These are phyloP conservation scores for Plectosphaerella cucumerina DNA, from an alignment of 2,329 filamentous ascomycete species.

Conservation along the genomic window DNA sequence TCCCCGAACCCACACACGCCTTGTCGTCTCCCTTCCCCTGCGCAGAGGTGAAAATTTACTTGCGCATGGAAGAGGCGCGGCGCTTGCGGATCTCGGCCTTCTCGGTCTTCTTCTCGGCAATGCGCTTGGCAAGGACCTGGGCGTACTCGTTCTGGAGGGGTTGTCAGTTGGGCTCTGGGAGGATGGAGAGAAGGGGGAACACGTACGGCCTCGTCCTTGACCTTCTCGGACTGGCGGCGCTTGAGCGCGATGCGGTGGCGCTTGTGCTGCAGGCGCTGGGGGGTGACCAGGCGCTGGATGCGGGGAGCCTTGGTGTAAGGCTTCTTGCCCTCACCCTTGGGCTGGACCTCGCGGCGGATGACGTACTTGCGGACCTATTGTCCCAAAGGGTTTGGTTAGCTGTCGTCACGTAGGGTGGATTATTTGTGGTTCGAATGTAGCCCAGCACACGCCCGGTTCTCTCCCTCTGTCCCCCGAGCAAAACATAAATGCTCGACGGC, in stretches of 20 bases:
- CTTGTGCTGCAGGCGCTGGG: constrained; percentile 99
- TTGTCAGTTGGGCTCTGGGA: constrained; percentile 24
- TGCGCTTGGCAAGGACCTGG: constrained; percentile 93
- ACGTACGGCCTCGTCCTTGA: constrained; percentile 98
- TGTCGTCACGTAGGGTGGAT: constrained; percentile 7
- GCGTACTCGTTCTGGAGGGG: constrained; percentile 84
- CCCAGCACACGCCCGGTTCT: constrained; percentile 4
- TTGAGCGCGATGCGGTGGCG: constrained; percentile 96
- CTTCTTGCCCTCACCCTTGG: constrained; percentile 96
- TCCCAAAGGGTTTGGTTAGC: constrained; percentile 31
- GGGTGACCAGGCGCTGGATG: constrained; percentile 99
- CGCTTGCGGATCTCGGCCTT: constrained; percentile 95
- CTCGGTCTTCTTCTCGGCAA: constrained; percentile 90
- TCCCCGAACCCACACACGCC: constrained; percentile 4
- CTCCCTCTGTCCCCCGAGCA: background rate
- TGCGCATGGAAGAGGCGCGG: constrained; percentile 91
- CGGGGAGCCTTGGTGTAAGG: constrained; percentile 99
- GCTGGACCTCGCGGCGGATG: constrained; percentile 96
- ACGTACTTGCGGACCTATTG: constrained; percentile 96
- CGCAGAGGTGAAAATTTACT: constrained; percentile 51
- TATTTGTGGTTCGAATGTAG: constrained; percentile 1
- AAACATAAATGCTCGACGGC: background rate
- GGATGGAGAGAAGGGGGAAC: background rate
- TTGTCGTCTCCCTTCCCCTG: background rate
- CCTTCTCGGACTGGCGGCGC: constrained; percentile 93